Conservation (phyloP, 2,329 filamentous ascomycete species). For the Helicocarpus griseus region DNA sequence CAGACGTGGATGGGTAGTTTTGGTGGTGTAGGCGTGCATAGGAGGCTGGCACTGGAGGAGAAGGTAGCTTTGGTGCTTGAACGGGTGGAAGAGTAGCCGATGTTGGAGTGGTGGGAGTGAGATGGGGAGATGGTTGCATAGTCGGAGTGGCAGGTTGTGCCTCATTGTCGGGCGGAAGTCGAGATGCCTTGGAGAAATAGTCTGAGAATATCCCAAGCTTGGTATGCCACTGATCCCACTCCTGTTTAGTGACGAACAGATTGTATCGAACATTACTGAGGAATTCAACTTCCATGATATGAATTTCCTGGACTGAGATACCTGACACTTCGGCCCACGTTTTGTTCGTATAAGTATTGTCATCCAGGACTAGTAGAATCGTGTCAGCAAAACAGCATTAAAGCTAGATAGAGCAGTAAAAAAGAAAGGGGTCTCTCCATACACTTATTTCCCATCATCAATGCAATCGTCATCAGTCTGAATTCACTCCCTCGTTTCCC, state of each 20-base stretch:
- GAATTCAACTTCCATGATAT: slow-evolving; percentile 99
- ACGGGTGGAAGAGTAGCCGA: not conserved
- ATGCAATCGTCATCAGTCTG: slow-evolving; percentile 77
- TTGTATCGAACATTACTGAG: slow-evolving; percentile 97
- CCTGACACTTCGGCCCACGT: slow-evolving; percentile 98
- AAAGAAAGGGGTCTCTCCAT: slow-evolving; percentile 23
- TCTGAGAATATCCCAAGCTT: slow-evolving; percentile 73
- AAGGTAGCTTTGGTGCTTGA: slow-evolving; percentile 27
- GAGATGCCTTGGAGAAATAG: slow-evolving; percentile 65
- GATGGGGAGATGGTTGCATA: slow-evolving; percentile 27
- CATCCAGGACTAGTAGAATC: slow-evolving; percentile 61
- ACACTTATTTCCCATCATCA: slow-evolving; percentile 99
- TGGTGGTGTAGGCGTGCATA: not conserved
- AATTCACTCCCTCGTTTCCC: slow-evolving; percentile 92
- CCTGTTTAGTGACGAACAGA: slow-evolving; percentile 70
- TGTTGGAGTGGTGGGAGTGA: slow-evolving; percentile 20
- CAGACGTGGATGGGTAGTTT: slow-evolving; percentile 15
- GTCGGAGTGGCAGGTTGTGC: slow-evolving; percentile 20
- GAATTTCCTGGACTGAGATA: slow-evolving; percentile 87
- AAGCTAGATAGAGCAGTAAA: not conserved
- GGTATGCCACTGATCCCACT: slow-evolving; percentile 81
- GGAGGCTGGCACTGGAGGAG: slow-evolving; percentile 21
- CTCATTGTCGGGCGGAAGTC: slow-evolving; percentile 31
- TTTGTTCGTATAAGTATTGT: slow-evolving; percentile 99
- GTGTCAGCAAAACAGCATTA: slow-evolving; percentile 11